A percentile compares a stretch with the other conserved stretches of the same genome.
Conservation (phyloP, 2,329 filamentous ascomycete genomes). For the Acrodontium crateriforme region DNA sequence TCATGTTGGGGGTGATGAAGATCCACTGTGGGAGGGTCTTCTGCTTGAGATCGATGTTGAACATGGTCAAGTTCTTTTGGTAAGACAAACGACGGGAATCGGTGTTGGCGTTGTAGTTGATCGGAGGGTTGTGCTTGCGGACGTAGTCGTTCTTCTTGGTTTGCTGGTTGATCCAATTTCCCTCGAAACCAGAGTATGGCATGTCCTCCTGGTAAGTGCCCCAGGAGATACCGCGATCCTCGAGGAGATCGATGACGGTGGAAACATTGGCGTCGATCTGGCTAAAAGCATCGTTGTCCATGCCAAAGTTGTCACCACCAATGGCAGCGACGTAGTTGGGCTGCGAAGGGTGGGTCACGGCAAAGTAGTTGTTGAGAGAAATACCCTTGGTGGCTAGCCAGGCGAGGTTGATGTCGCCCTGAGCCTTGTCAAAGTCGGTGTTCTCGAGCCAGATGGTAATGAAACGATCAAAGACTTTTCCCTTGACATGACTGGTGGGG, state of each 20-base stretch:
- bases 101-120: slow-evolving; percentile 52
- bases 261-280: slow-evolving; percentile 27
- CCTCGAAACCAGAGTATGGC: slow-evolving; percentile 62
- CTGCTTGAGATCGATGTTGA: slow-evolving; percentile 51
- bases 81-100: slow-evolving; percentile 46
- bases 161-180: slow-evolving; percentile 49
- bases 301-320: slow-evolving; percentile 60
- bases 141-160: slow-evolving; percentile 63
- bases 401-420: slow-evolving; percentile 45
- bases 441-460: slow-evolving; percentile 69
- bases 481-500: slow-evolving; percentile 50
- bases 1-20: slow-evolving; percentile 65
- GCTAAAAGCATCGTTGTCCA: slow-evolving; percentile 53
- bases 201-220: slow-evolving; percentile 62
- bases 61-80: slow-evolving; percentile 61
- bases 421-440: slow-evolving; percentile 51
- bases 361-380: slow-evolving; percentile 40
- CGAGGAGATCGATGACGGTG: slow-evolving; percentile 28
- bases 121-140: slow-evolving; percentile 58
- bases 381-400: slow-evolving; percentile 50
- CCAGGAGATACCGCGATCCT: slow-evolving; percentile 32
- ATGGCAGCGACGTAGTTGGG: slow-evolving; percentile 61
- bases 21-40: slow-evolving; percentile 56
- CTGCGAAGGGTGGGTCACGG: slow-evolving; percentile 53
- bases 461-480: slow-evolving; percentile 59